Evolutionary conservation across 352 stramenopile genomes (phyloP).

Genomic region (Globisporangium perplexum): DNA sequence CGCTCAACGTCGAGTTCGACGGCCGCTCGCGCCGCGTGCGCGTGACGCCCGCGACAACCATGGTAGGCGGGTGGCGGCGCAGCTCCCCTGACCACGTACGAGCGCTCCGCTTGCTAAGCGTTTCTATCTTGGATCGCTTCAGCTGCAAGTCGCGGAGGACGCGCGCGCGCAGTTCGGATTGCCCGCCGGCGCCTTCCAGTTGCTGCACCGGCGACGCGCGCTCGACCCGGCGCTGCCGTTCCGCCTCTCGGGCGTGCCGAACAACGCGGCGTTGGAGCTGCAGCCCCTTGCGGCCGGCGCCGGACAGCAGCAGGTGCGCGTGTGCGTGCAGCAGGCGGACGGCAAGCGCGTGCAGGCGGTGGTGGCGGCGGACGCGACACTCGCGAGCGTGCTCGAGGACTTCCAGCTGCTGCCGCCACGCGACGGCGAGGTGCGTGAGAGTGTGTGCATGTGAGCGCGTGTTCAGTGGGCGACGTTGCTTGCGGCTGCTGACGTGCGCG

Average conservation of each 20-base stretch:
- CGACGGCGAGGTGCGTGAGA: conserved; percentile 25
- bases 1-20: conserved; percentile 70
- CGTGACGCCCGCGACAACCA: conserved; percentile 64
- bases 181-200: conserved; percentile 37
- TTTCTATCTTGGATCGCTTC: background rate
- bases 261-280: conserved; percentile 75
- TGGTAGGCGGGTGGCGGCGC: conserved; percentile 29
- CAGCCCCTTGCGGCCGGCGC: conserved; percentile 17
- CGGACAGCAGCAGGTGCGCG: conserved; percentile 50
- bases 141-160: conserved; percentile 77
- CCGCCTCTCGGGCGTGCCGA: conserved; percentile 78
- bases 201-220: conserved; percentile 54
- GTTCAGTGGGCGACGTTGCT: too few relatives aligned
- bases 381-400: conserved; percentile 50
- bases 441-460: background rate
- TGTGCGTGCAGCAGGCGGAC: conserved; percentile 74
- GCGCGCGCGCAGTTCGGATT: conserved; percentile 53
- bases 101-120: background rate
- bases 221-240: conserved; percentile 84
- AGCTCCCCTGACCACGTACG: background rate
- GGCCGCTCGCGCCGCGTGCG: conserved; percentile 69
- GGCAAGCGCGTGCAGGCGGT: conserved; percentile 69
- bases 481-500: background rate
- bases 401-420: conserved; percentile 45
- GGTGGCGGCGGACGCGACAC: conserved; percentile 46